Conservation (phyloP, 805 yeast species). For the Debaryomyces hansenii region DNA sequence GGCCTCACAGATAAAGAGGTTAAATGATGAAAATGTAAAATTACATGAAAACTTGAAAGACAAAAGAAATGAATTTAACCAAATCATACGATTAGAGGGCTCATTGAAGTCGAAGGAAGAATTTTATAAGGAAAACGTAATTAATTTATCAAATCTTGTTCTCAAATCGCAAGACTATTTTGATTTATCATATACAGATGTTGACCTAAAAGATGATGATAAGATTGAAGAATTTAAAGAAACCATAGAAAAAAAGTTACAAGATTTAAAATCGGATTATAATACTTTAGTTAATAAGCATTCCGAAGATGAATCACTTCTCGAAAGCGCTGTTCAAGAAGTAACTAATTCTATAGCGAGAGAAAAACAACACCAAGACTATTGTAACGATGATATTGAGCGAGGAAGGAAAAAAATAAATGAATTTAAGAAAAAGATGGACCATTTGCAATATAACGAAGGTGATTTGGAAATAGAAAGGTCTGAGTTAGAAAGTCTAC, state of each 20-base stretch:
- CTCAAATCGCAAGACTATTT: neutral
- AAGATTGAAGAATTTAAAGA: conserved; percentile 1
- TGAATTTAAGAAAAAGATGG: conserved; percentile 38
- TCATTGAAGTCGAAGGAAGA: conserved; percentile 47
- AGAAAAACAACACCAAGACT: conserved; percentile 44
- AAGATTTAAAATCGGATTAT: conserved; percentile 4
- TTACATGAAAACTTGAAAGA: neutral
- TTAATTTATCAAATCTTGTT: neutral
- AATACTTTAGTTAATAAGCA: conserved; percentile 6
- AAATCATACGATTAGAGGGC: conserved; percentile 53
- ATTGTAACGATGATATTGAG: conserved; percentile 41
- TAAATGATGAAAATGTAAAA: conserved; percentile 19
- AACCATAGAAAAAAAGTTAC: conserved; percentile 5
- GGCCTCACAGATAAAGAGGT: conserved; percentile 12
- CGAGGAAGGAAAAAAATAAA: conserved; percentile 34
- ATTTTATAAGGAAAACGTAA: conserved; percentile 23
- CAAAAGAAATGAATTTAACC: conserved; percentile 11
- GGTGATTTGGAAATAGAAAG: conserved; percentile 48
- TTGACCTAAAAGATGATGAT: conserved; percentile 1
- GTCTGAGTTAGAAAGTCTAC: conserved; percentile 39
- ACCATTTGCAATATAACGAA: conserved; percentile 40
- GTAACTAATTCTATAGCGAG: conserved; percentile 27
- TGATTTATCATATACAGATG: neutral
- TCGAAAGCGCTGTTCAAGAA: conserved; percentile 14
- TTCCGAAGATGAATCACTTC: conserved; percentile 8